phyloP scores from a whole-genome alignment of 225 moss, liverwort and hornwort genomes.

The Sphagnum contortum region DNA sequence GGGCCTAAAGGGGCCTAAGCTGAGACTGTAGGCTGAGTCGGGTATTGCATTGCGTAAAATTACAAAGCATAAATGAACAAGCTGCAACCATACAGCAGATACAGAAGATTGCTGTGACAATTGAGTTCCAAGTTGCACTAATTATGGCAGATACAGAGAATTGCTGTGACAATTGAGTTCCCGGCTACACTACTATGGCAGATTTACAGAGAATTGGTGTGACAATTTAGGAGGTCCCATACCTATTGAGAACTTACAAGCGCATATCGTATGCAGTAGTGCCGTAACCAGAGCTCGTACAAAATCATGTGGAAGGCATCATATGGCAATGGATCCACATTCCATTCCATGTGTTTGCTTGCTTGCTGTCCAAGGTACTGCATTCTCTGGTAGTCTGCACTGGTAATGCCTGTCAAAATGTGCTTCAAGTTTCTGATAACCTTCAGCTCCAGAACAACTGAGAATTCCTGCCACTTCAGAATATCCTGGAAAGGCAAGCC shows the following conservation, averaged over 20 bases:
- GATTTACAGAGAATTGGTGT: too few species aligned
- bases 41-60: too few species aligned
- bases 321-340: conserved; percentile 50
- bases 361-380: conserved; percentile 55
- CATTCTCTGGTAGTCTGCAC: conserved; percentile 42
- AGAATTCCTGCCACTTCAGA: conserved; percentile 60
- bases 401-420: conserved; percentile 18
- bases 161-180: too few species aligned
- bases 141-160: too few species aligned
- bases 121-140: too few species aligned
- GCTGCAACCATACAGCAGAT: too few species aligned
- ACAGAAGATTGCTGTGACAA: too few species aligned
- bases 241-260: background rate
- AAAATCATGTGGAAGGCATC: conserved; percentile 80
- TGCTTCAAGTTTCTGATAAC: conserved; percentile 27
- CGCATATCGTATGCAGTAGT: conserved; percentile 66
- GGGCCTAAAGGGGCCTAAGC: too few species aligned
- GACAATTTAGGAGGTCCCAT: too few species aligned
- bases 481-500: conserved; percentile 81
- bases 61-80: too few species aligned
- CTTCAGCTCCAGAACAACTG: conserved; percentile 32
- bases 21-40: too few species aligned
- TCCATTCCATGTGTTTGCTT: conserved; percentile 75
- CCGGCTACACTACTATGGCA: too few species aligned
- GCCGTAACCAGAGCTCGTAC: conserved; percentile 78